phyloP scores from a whole-genome alignment of 208 protist genomes.

The Trichomonas gallinae region DNA sequence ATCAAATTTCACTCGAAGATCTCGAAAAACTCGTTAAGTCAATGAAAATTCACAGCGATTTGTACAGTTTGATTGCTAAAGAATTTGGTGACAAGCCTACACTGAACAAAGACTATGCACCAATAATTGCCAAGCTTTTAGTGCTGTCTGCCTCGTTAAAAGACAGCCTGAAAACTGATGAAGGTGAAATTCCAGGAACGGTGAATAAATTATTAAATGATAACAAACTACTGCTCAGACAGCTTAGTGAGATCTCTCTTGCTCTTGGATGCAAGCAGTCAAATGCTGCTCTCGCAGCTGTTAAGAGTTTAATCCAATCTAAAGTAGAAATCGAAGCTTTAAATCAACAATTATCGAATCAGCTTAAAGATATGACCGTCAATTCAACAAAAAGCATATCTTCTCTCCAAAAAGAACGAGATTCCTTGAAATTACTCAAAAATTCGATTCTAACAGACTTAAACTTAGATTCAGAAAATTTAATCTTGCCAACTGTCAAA shows the following conservation, averaged over 20 bases:
- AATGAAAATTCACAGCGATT: background rate
- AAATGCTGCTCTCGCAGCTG: background rate
- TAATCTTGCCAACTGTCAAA: background rate
- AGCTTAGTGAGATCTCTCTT: background rate
- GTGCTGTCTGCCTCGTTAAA: background rate
- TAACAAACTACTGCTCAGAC: background rate
- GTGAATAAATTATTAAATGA: background rate
- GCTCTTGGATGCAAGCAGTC: background rate
- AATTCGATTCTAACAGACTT: background rate
- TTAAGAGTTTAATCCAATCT: background rate
- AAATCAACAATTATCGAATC: background rate
- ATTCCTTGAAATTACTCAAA: background rate
- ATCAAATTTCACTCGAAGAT: background rate
- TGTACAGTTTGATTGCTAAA: background rate
- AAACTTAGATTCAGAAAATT: background rate
- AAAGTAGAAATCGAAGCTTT: background rate
- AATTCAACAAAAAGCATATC: background rate
- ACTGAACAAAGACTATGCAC: background rate
- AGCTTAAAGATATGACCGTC: background rate
- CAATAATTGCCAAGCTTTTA: background rate
- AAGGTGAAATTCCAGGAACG: background rate
- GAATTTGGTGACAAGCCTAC: background rate
- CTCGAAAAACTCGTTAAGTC: background rate
- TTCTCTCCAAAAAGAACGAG: background rate
- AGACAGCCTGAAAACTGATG: background rate